These are phyloP conservation scores for Priceomyces fermenticarens DNA, from an alignment of 805 yeast genomes.

Conservation along the genomic window DNA sequence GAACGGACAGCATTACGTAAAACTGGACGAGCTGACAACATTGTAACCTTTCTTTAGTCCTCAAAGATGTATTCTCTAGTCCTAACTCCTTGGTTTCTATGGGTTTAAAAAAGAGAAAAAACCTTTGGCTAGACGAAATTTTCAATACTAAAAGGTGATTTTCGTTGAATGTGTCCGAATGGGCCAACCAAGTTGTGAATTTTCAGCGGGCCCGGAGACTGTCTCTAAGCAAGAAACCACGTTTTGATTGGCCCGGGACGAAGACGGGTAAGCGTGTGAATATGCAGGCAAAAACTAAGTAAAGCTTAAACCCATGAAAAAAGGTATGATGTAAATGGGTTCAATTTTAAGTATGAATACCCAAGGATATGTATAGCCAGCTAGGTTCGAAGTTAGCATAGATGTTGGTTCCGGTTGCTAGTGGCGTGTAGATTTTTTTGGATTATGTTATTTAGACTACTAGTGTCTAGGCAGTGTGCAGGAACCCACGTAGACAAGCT, in stretches of 20 bases:
- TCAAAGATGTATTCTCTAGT: constrained; percentile 9
- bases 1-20: constrained; percentile 83
- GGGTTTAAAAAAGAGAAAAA: constrained; percentile 5
- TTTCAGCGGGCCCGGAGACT: constrained; percentile 8
- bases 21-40: constrained; percentile 85
- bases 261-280: background rate
- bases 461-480: too few species aligned
- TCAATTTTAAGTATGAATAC: too few species aligned
- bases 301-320: too few species aligned
- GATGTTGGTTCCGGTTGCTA: too few species aligned
- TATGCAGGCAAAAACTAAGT: too few species aligned
- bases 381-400: too few species aligned
- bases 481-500: too few species aligned
- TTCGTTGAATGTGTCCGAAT: constrained; percentile 6
- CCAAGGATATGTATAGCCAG: too few species aligned
- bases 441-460: too few species aligned
- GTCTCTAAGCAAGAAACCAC: constrained; percentile 3
- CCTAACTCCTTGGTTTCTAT: constrained; percentile 7
- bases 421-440: too few species aligned
- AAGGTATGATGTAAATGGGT: too few species aligned
- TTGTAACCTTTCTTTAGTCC: constrained; percentile 20
- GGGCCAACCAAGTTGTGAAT: constrained; percentile 9
- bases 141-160: constrained; percentile 2
- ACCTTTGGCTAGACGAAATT: constrained; percentile 2
- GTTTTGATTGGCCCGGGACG: constrained; percentile 2